These are phyloP conservation scores for Podospora sp. DNA, from an alignment of 495 filamentous ascomycete species.

Conservation along the genomic window DNA sequence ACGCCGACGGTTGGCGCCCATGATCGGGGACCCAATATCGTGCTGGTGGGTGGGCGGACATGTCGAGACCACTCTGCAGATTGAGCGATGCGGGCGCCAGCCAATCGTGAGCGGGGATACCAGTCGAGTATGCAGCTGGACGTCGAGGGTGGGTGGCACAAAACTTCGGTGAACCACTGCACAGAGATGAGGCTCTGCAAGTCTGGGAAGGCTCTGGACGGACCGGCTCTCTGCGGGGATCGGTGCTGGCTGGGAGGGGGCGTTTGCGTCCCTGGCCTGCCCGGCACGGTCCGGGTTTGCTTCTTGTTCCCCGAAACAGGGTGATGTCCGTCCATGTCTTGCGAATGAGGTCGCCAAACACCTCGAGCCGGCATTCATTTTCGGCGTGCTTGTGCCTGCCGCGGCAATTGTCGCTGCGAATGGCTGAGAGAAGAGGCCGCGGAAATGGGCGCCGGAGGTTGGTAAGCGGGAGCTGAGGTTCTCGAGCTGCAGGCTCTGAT, in stretches of 20 bases:
- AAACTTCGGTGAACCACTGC: background rate
- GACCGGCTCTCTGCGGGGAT: background rate
- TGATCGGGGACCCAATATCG: background rate
- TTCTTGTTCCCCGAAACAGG: background rate
- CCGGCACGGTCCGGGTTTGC: background rate
- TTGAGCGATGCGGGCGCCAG: background rate
- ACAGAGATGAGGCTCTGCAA: constrained; percentile 3
- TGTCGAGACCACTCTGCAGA: background rate
- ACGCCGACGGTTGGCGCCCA: background rate
- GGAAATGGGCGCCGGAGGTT: background rate
- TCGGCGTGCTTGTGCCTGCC: background rate
- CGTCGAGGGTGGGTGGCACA: constrained; percentile 1
- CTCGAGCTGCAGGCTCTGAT: background rate
- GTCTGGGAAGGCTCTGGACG: background rate
- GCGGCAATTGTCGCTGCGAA: background rate
- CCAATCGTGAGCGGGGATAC: background rate
- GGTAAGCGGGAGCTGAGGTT: background rate
- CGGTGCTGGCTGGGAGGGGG: background rate
- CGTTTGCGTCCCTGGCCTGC: background rate
- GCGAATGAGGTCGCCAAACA: background rate
- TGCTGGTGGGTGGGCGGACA: background rate
- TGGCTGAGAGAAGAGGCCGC: background rate
- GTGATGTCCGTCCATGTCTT: background rate
- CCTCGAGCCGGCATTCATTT: background rate
- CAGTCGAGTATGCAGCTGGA: background rate